Base-by-base conservation (phyloP, 1,284 basidiomycete genomes). In the Tetrapyrgos nigripes region DNA sequence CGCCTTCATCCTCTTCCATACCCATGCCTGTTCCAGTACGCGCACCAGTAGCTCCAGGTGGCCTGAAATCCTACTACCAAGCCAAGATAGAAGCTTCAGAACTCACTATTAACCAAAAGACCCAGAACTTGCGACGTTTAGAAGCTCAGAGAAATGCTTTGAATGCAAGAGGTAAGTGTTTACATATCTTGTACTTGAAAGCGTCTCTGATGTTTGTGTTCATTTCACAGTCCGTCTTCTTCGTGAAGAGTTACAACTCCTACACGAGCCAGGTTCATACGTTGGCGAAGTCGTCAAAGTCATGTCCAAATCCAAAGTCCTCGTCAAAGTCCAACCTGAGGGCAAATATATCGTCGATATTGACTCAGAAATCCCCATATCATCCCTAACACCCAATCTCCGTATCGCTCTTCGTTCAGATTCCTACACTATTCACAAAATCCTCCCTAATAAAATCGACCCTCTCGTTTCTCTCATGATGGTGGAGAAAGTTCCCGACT, bases 401-500 rank as follows among this genome's bases (percentile, higher is more conserved):
- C 94, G 97, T 54, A 93, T 99, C 54, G 96, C 97, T 9, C 89
- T 99, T 52, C 94, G 96, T 50, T 97, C 96, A 61, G 97, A 99
- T 75, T 94, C 91, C 1, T 98, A 98, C 77, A 93, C 93, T 37
- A 90, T 97, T 61, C 94, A 97, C 83, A 94, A 93, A 74, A 93
- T 97, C 69, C 80, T 97, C 0, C 95, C 95, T 1, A 97, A 96
- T 82, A 97, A 98, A 79, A 91, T 97, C 65, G 96, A 97, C 74
- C 94, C 95, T 4, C 87, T 97, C 31, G 95, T 97, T 23, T 96
- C 94, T 24, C 86, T 97, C 62, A 97, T 99, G 97, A 98, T 98
- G 97, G 97, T 98, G n/a, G 97, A 99, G 80, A 99, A 99, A 76
- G 97, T 98, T 0, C 97, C 97, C 0, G 97, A 99, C 75, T 95